Evolutionary conservation across 1,284 basidiomycete species (phyloP).

Genomic region (Cryptococcus sp.): DNA sequence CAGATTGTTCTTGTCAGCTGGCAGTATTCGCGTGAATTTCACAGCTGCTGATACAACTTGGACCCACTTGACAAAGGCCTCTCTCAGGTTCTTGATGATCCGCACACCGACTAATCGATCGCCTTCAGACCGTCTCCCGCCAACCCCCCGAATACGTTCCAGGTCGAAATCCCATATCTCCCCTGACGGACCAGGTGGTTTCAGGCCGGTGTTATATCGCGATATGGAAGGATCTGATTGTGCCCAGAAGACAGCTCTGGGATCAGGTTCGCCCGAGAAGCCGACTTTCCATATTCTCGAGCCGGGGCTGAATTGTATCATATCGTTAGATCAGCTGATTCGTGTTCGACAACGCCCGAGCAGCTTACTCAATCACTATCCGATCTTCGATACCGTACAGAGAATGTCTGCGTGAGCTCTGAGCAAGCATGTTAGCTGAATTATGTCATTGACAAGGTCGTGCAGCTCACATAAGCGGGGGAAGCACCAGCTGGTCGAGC

Average conservation of each 20-base stretch:
- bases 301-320: constrained; percentile 42
- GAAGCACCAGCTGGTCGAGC: constrained; percentile 36
- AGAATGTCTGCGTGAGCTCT: constrained; percentile 52
- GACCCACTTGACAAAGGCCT: constrained; percentile 81
- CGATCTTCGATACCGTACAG: constrained; percentile 56
- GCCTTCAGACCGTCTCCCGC: constrained; percentile 63
- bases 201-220: constrained; percentile 7
- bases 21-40: constrained; percentile 1
- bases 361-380: constrained; percentile 52
- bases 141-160: constrained; percentile 21
- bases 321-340: background rate
- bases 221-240: constrained; percentile 3
- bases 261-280: constrained; percentile 54
- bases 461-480: constrained; percentile 40
- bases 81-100: constrained; percentile 68
- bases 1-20: constrained; percentile 4
- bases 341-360: background rate
- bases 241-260: constrained; percentile 50
- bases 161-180: constrained; percentile 51
- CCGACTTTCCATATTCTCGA: constrained; percentile 55
- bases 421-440: background rate
- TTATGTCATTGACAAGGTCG: background rate
- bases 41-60: background rate
- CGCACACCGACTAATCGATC: constrained; percentile 68
- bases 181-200: constrained; percentile 6